Evolutionary conservation across 805 yeast genomes (phyloP).

Genomic region (Tetrapisispora namnaoensis): DNA sequence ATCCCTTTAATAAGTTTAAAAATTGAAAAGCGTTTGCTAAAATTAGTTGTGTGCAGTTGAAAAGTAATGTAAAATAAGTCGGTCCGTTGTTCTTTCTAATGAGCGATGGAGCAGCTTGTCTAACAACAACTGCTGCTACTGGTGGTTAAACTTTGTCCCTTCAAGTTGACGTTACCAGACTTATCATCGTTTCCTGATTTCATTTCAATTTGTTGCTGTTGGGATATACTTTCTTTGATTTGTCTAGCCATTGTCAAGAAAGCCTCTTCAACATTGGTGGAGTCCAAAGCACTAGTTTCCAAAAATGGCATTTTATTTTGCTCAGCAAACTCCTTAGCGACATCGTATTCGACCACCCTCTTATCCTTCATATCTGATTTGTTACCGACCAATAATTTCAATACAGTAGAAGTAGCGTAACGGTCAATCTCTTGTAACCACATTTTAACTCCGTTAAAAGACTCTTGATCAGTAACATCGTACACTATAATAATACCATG

Average conservation of each 20-base stretch:
- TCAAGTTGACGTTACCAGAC: conserved; percentile 48
- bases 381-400: conserved; percentile 92
- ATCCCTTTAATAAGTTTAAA: background rate
- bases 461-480: conserved; percentile 95
- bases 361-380: conserved; percentile 90
- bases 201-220: conserved; percentile 28
- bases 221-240: conserved; percentile 90
- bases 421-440: conserved; percentile 99
- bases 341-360: conserved; percentile 90
- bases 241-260: conserved; percentile 98
- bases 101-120: too few species aligned
- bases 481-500: conserved; percentile 97
- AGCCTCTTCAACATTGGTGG: conserved; percentile 97
- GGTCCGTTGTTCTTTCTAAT: too few species aligned
- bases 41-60: background rate
- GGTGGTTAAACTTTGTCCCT: conserved; percentile 51
- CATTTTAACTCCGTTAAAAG: conserved; percentile 91
- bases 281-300: conserved; percentile 91
- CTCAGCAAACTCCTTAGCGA: conserved; percentile 96
- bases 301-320: conserved; percentile 82
- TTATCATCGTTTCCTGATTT: conserved; percentile 39
- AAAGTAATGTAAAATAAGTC: too few species aligned
- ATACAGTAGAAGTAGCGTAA: conserved; percentile 95
- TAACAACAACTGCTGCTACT: conserved; percentile 42
- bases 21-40: background rate